These are phyloP conservation scores for Geotrichum aggregatum DNA, from an alignment of 1,139 yeast genomes.

Conservation along the genomic window DNA sequence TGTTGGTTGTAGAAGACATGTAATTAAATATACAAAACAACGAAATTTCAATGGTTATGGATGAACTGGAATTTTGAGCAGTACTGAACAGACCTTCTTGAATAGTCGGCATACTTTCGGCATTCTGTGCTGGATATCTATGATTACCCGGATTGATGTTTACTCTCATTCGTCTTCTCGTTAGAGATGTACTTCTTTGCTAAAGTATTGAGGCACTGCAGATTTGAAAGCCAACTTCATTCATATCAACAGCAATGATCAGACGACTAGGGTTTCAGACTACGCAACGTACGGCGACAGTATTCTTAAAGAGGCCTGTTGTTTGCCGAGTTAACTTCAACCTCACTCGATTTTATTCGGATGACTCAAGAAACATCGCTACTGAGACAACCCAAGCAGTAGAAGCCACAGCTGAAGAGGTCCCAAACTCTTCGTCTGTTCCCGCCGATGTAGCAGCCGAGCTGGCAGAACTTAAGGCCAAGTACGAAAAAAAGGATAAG, in stretches of 20 bases:
- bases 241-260: background rate
- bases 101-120: too few relatives aligned
- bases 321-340: background rate
- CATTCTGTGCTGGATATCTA: too few relatives aligned
- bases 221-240: too few relatives aligned
- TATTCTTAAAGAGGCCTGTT: background rate
- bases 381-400: background rate
- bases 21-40: too few relatives aligned
- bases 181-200: too few relatives aligned
- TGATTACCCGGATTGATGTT: too few relatives aligned
- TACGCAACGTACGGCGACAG: background rate
- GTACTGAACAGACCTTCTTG: too few relatives aligned
- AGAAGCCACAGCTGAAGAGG: background rate
- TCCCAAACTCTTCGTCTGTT: background rate
- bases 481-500: slow-evolving; percentile 65
- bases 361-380: background rate
- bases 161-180: too few relatives aligned
- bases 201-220: too few relatives aligned
- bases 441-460: slow-evolving; percentile 19
- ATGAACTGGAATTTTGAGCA: too few relatives aligned
- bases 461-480: slow-evolving; percentile 44
- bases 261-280: background rate
- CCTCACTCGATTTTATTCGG: background rate
- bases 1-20: slow-evolving; percentile 52
- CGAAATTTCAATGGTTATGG: too few relatives aligned